Evolutionary conservation across 176 grass and related monocot genomes (phyloP).

Genomic region (Oryza brachyantha): DNA sequence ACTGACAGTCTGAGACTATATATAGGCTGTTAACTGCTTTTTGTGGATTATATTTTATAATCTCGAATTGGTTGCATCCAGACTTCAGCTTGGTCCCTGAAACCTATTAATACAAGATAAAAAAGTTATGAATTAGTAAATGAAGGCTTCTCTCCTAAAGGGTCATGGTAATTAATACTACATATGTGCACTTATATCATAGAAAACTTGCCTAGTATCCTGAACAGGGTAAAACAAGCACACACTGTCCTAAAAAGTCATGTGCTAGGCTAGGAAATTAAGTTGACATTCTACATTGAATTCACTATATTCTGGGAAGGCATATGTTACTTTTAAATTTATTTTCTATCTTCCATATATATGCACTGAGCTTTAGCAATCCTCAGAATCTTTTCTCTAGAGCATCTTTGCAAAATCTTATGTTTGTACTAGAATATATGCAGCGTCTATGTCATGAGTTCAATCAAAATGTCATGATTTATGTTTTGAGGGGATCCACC

Average conservation of each 20-base stretch:
- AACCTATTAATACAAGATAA: conserved; percentile 45
- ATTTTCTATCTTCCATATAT: background rate
- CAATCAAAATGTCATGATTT: background rate
- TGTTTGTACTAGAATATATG: conserved; percentile 21
- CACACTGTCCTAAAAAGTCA: background rate
- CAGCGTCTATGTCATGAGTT: background rate
- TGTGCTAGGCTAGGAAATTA: background rate
- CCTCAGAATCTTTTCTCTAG: background rate
- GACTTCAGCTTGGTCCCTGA: conserved; percentile 51
- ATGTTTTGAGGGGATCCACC: background rate
- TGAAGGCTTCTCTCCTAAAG: conserved; percentile 9
- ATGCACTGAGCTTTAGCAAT: conserved; percentile 6
- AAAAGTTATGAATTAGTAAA: conserved; percentile 16
- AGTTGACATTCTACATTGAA: no score
- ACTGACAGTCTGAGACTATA: background rate
- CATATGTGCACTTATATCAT: background rate
- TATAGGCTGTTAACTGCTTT: conserved; percentile 15
- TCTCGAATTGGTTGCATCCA: conserved; percentile 7
- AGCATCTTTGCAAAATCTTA: background rate
- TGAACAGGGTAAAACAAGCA: background rate
- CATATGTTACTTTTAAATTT: background rate
- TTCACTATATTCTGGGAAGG: background rate
- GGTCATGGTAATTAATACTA: conserved; percentile 4
- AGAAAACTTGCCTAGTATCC: background rate
- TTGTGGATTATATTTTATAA: conserved; percentile 20